A percentile compares a stretch with the other conserved stretches of the same genome.
phyloP scores from a whole-genome alignment of 768 basidiomycete genomes.

The Auricularia heimuer region DNA sequence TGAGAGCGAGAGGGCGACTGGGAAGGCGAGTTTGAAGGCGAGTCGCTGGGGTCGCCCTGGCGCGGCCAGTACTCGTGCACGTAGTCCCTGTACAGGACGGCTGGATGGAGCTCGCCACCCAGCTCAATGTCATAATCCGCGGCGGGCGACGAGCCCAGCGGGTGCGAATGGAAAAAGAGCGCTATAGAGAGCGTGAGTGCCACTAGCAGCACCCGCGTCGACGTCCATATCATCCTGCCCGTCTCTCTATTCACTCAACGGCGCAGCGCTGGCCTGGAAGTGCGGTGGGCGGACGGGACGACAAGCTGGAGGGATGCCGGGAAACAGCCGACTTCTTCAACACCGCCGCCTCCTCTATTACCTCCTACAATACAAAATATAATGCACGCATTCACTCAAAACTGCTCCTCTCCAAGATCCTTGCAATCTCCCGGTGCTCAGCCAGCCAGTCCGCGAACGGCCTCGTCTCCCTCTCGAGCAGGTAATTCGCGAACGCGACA shows the following conservation, averaged over 20 bases:
- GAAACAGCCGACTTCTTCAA: conserved; percentile 39
- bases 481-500: conserved; percentile 91
- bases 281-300: not conserved
- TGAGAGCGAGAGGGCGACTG: conserved; percentile 14
- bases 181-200: not conserved
- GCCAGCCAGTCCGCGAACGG: conserved; percentile 78
- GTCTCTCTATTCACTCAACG: conserved; percentile 38
- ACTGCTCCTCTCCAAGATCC: conserved; percentile 35
- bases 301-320: conserved; percentile 22
- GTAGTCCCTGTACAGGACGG: not conserved
- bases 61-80: not conserved
- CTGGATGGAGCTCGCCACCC: not conserved
- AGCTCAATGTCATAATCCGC: not conserved
- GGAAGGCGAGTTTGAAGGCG: too few species aligned
- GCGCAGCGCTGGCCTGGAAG: conserved; percentile 37
- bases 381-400: not conserved
- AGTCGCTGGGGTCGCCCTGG: not conserved
- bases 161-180: not conserved
- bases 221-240: not conserved
- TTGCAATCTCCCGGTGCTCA: conserved; percentile 78
- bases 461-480: conserved; percentile 53
- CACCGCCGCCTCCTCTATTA: conserved; percentile 19
- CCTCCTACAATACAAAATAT: not conserved
- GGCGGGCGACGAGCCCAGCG: not conserved
- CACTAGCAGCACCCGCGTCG: not conserved